phyloP scores from a whole-genome alignment of 345 rosid genomes.

The Fremontodendron californicum region DNA sequence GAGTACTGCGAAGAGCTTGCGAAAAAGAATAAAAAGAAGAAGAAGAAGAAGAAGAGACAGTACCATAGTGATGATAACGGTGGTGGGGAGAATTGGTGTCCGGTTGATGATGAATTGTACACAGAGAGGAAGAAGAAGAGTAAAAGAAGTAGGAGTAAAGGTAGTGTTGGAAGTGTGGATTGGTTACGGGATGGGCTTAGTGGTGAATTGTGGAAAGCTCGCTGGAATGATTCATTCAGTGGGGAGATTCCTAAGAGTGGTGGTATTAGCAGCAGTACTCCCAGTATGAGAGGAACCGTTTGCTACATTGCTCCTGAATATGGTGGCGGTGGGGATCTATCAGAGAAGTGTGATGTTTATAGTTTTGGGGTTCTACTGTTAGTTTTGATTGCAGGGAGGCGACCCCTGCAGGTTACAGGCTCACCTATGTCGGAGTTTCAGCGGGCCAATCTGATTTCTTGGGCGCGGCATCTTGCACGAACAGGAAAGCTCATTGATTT shows the following conservation, averaged over 20 bases:
- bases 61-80: conserved; percentile 28
- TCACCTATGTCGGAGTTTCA: conserved; percentile 72
- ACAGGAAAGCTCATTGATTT: conserved; percentile 68
- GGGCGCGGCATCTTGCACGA: conserved; percentile 79
- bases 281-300: conserved; percentile 96
- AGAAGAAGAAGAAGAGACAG: conserved; percentile 45
- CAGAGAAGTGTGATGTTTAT: conserved; percentile 87
- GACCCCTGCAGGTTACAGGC: conserved; percentile 75
- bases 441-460: conserved; percentile 78
- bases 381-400: conserved; percentile 78
- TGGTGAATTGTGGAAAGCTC: conserved; percentile 62
- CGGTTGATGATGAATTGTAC: conserved; percentile 44
- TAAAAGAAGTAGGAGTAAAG: conserved; percentile 41
- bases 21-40: conserved; percentile 47
- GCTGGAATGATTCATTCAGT: conserved; percentile 48
- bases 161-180: conserved; percentile 60
- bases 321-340: conserved; percentile 58
- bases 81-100: conserved; percentile 57
- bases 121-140: conserved; percentile 51
- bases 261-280: conserved; percentile 78
- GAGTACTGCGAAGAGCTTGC: conserved; percentile 76
- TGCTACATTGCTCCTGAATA: conserved; percentile 91
- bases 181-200: conserved; percentile 77
- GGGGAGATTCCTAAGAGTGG: conserved; percentile 74
- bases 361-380: conserved; percentile 75